Evolutionary conservation across 2,329 filamentous ascomycete species (phyloP).

Genomic region (Whalleya microplaca): DNA sequence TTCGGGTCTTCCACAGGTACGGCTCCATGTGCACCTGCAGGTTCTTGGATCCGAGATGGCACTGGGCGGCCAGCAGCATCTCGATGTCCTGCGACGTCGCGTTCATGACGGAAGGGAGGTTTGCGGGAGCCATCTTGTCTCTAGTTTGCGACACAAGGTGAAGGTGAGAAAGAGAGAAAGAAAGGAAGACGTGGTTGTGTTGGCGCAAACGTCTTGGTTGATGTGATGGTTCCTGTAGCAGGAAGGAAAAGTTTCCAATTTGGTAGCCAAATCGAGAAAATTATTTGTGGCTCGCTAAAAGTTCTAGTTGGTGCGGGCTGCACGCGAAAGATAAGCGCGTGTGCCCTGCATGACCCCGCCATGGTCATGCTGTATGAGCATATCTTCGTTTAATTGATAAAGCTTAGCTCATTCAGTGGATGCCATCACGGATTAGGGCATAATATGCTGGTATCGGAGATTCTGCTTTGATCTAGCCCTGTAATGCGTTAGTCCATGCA

Average conservation of each 20-base stretch:
- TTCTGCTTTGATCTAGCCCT: no score
- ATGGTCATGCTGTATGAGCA: no score
- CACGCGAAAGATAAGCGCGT: no score
- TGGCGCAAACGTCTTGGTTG: slow-evolving; percentile 36
- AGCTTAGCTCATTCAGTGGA: no score
- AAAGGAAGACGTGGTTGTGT: slow-evolving; percentile 30
- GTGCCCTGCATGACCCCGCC: not conserved
- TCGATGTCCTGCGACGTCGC: slow-evolving; percentile 98
- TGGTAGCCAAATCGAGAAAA: not conserved
- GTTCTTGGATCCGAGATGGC: slow-evolving; percentile 98
- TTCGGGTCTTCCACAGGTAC: slow-evolving; percentile 99
- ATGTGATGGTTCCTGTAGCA: slow-evolving; percentile 31
- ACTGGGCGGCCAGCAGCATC: slow-evolving; percentile 97
- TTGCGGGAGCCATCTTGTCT: slow-evolving; percentile 90
- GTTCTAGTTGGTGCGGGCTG: not conserved
- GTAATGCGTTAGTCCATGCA: no score
- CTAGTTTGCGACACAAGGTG: slow-evolving; percentile 28
- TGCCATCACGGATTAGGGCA: no score
- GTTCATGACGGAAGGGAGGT: slow-evolving; percentile 95
- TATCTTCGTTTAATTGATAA: not conserved
- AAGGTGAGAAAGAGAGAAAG: not conserved
- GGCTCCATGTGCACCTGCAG: slow-evolving; percentile 99
- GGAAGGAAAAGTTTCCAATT: slow-evolving; percentile 45
- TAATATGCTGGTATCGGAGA: no score
- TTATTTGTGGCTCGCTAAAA: not conserved